Base-by-base conservation (phyloP, 1,284 basidiomycete species). In the Trametes hirsuta region DNA sequence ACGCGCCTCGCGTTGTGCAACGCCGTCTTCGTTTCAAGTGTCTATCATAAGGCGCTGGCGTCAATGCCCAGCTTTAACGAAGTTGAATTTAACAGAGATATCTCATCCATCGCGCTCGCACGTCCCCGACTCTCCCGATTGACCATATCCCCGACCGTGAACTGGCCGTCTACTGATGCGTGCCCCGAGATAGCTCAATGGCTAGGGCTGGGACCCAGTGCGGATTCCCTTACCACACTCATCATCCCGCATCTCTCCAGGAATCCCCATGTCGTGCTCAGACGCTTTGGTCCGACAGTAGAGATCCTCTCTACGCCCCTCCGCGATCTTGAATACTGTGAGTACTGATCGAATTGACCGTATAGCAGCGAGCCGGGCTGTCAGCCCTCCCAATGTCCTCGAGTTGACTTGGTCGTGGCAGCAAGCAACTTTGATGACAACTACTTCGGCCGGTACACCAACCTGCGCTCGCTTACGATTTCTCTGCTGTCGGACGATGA, bases 401-500 rank as follows among this genome's bases (percentile, higher is more conserved):
- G 5, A 14, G 4, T 11, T 12, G 3, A 14, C 39, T 18, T 40
- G 39, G n/a, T 18, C 5, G 11, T 12, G 39, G 39, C 14, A 5
- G 39, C 14, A 18, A 11, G 12, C 12, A 18, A n/a, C 9, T 21
- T 37, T 4, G 24, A 62, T 6, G 18, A 44, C 6, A 42, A 45
- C 1, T 49, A 46, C 10, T 12, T 62, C 12, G 21, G 22, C 8
- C 18, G 44, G 5, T 62, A 58, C 52, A 58, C 55, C 11, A 8
- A 24, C 25, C 18, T 62, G 37, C 51, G 34, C 25, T 47, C 24
- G 6, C 34, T 62, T 48, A 53, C 55, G 41, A 21, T 62, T 11
- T 47, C 52, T 12, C 40, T 62, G 55, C 42, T 51, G 18, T 25
- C 55, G 36, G 58, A 58, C 42, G 47, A 47, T 22, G 37, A 42